A percentile compares a stretch with the other conserved stretches of the same genome.
Conservation (phyloP, 352 stramenopile species). For the Thalassiosira mediterranea region DNA sequence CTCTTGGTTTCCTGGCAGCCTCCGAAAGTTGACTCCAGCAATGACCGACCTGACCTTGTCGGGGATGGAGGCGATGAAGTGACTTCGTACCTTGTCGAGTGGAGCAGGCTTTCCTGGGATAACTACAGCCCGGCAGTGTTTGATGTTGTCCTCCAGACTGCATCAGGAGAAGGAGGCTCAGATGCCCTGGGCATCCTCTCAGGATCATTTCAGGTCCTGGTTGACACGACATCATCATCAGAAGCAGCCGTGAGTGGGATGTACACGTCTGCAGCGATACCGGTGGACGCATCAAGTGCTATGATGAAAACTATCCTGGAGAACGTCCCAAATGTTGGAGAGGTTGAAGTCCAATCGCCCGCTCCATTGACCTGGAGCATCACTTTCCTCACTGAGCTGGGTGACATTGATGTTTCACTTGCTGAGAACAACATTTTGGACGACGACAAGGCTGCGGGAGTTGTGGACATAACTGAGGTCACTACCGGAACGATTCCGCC, state of each 20-base stretch:
- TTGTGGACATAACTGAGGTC: conserved; percentile 42
- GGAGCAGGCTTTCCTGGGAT: conserved; percentile 87
- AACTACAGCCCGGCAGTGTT: conserved; percentile 49
- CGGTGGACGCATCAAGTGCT: conserved; percentile 74
- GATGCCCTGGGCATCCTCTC: conserved; percentile 37
- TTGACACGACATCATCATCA: conserved; percentile 49
- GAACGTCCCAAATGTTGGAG: conserved; percentile 93
- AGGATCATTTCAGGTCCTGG: conserved; percentile 49
- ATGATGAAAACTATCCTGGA: conserved; percentile 87
- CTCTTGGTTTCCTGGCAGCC: conserved; percentile 87
- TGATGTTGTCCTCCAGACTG: conserved; percentile 50
- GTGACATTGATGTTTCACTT: conserved; percentile 53
- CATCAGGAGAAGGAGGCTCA: conserved; percentile 23
- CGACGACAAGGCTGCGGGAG: conserved; percentile 24
- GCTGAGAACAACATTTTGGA: conserved; percentile 46
- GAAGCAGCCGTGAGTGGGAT: conserved; percentile 38
- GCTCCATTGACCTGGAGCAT: conserved; percentile 57
- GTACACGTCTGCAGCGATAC: conserved; percentile 78
- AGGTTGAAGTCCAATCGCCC: conserved; percentile 85
- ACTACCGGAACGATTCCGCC: conserved; percentile 49
- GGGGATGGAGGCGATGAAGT: conserved; percentile 88
- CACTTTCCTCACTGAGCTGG: conserved; percentile 74
- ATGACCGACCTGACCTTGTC: conserved; percentile 78
- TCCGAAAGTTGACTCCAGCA: conserved; percentile 71
- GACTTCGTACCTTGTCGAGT: conserved; percentile 92